Percentiles rank a stretch among this genome's conserved stretches.
These are phyloP conservation scores for Rhynchospora breviuscula DNA, from an alignment of 176 grass and related monocot genomes.

Conservation along the genomic window DNA sequence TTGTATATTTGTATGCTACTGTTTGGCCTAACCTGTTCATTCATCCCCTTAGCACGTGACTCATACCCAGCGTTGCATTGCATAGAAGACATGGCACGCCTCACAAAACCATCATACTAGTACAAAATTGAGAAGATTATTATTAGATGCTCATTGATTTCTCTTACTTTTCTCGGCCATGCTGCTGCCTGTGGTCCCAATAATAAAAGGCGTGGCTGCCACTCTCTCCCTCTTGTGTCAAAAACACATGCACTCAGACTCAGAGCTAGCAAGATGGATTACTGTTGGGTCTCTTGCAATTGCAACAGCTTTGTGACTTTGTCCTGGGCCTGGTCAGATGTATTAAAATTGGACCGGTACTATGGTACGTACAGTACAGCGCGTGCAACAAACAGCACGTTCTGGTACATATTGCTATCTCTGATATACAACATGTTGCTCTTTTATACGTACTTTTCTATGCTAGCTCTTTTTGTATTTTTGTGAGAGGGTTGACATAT, in stretches of 20 bases:
- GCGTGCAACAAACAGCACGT: neutral
- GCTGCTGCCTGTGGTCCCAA: neutral
- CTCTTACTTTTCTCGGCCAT: neutral
- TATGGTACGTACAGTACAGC: neutral
- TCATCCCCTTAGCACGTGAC: neutral
- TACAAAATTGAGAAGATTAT: neutral
- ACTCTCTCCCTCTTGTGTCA: neutral
- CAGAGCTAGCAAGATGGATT: neutral
- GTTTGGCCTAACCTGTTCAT: neutral
- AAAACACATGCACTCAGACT: neutral
- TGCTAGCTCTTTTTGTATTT: neutral
- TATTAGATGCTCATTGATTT: slow-evolving; percentile 2
- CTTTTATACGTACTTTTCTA: neutral
- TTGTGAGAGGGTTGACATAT: no score
- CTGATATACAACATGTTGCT: neutral
- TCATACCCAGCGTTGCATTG: neutral
- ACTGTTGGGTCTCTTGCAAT: neutral
- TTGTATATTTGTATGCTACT: neutral
- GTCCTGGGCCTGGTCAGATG: neutral
- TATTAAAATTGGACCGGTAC: slow-evolving; percentile 1
- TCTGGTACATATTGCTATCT: no score
- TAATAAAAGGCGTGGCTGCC: neutral
- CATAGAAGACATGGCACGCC: neutral
- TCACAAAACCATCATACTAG: neutral
- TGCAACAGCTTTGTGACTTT: slow-evolving; percentile 10